Evolutionary conservation across 2,329 filamentous ascomycete species (phyloP).

Genomic region (Mariannaea elegans): DNA sequence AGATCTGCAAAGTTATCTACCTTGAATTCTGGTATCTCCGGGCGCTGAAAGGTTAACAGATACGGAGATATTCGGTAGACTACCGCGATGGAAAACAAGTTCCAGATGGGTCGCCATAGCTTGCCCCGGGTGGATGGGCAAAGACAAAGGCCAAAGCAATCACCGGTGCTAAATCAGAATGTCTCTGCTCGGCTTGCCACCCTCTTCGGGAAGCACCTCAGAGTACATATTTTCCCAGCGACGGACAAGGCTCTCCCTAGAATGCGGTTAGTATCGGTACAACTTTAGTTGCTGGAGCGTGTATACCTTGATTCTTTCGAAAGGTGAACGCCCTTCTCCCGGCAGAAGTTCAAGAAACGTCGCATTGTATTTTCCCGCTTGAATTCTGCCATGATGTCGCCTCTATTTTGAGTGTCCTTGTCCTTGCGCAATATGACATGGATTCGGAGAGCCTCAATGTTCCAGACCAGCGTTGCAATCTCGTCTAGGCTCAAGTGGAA

Average conservation of each 20-base stretch:
- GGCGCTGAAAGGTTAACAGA: too few relatives aligned
- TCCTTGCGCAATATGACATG: constrained; percentile 50
- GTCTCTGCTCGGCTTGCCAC: constrained; percentile 40
- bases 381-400: constrained; percentile 61
- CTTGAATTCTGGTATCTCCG: too few relatives aligned
- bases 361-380: constrained; percentile 62
- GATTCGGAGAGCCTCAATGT: constrained; percentile 52
- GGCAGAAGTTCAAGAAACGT: constrained; percentile 59
- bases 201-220: constrained; percentile 39
- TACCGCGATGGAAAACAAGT: too few relatives aligned
- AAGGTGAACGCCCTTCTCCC: constrained; percentile 53
- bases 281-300: neutral
- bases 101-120: too few relatives aligned
- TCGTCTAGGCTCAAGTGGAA: constrained; percentile 60
- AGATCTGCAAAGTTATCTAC: too few relatives aligned
- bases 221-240: constrained; percentile 50
- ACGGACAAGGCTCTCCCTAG: constrained; percentile 47
- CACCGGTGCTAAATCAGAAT: constrained; percentile 33
- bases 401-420: constrained; percentile 48
- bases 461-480: constrained; percentile 56
- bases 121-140: neutral
- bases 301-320: constrained; percentile 54
- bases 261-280: constrained; percentile 26
- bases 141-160: neutral
- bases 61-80: too few relatives aligned